Percentiles rank a stretch among this genome's conserved stretches.
Evolutionary conservation across 345 rosid genomes (phyloP).

Genomic region (Populus tremula): DNA sequence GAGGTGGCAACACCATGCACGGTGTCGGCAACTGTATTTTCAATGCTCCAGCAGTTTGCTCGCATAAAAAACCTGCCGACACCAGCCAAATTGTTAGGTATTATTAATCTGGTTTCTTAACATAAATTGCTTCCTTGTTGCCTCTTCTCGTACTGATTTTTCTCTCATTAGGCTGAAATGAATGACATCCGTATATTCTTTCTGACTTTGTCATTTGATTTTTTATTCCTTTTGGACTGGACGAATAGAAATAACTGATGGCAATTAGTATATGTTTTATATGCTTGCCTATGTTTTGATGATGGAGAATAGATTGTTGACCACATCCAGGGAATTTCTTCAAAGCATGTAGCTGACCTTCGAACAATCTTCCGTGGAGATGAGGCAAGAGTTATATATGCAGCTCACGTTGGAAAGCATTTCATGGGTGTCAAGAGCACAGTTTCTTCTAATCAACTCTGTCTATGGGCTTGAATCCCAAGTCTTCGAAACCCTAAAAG

Average conservation of each 20-base stretch:
- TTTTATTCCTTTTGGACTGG: no score
- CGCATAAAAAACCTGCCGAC: conserved; percentile 11
- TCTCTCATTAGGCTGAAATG: no score
- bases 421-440: conserved; percentile 41
- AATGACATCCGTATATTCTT: no score
- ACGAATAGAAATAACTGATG: no score
- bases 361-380: conserved; percentile 23
- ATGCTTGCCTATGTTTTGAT: no score
- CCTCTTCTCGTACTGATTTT: no score
- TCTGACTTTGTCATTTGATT: no score
- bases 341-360: conserved; percentile 34
- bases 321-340: conserved; percentile 41
- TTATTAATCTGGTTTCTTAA: no score
- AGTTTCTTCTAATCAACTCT: conserved; percentile 50
- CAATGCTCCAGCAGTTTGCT: conserved; percentile 34
- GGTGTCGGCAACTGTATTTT: conserved; percentile 38
- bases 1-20: conserved; percentile 43
- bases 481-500: conserved; percentile 30
- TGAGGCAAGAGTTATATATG: conserved; percentile 17
- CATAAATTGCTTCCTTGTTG: no score
- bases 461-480: conserved; percentile 46
- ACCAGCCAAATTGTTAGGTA: conserved; percentile 31
- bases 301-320: conserved; percentile 7
- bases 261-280: no score
- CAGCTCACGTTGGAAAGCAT: conserved; percentile 37